Conservation (phyloP, 2,329 filamentous ascomycete genomes). For the Fusarium mundagurra region DNA sequence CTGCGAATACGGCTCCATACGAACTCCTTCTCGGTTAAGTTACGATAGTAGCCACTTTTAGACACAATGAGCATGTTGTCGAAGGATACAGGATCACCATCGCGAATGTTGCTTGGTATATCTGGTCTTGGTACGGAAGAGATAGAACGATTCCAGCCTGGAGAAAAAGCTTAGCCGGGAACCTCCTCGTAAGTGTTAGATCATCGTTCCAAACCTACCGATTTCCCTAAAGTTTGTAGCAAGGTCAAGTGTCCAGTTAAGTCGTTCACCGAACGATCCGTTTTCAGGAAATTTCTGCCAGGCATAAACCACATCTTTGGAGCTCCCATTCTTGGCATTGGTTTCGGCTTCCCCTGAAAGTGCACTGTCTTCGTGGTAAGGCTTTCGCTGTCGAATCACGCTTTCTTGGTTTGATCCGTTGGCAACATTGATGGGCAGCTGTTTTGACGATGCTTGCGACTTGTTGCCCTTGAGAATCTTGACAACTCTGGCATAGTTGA, state of each 20-base stretch:
- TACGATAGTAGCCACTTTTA: conserved; percentile 57
- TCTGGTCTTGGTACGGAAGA: conserved; percentile 59
- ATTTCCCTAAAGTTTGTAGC: conserved; percentile 63
- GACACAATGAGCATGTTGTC: conserved; percentile 54
- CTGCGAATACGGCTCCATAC: conserved; percentile 55
- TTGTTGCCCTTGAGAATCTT: conserved; percentile 41
- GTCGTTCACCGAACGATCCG: conserved; percentile 57
- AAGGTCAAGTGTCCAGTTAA: conserved; percentile 68
- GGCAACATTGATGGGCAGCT: not conserved
- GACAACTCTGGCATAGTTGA: conserved; percentile 63
- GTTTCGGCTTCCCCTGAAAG: not conserved
- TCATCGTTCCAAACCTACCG: conserved; percentile 50
- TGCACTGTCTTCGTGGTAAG: not conserved
- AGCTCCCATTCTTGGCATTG: not conserved
- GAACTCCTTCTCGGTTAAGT: conserved; percentile 55
- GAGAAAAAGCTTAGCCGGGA: not conserved
- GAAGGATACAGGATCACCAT: conserved; percentile 53
- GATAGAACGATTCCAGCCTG: conserved; percentile 67
- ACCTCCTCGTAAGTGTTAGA: not conserved
- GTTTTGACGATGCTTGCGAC: not conserved
- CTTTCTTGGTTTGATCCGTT: not conserved
- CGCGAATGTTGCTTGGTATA: conserved; percentile 46
- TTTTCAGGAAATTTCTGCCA: conserved; percentile 69
- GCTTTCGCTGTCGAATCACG: conserved; percentile 34
- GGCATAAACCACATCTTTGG: conserved; percentile 59